phyloP scores from a whole-genome alignment of 306 rosid genomes.

The Casuarina equisetifolia region DNA sequence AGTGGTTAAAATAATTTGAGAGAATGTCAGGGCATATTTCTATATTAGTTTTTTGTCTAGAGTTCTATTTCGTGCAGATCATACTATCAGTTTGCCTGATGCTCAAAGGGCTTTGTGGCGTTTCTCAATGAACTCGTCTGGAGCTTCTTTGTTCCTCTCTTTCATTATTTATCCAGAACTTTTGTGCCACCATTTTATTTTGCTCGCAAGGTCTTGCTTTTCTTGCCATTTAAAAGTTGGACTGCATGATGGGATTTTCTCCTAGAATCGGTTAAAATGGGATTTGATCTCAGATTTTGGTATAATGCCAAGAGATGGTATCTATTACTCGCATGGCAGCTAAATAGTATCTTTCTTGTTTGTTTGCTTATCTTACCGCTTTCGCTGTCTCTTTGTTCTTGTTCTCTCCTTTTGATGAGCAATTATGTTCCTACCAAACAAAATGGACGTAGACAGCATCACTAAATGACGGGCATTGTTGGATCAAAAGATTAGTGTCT shows the following conservation, averaged over 20 bases:
- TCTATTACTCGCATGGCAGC: not conserved
- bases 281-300: too few relatives aligned
- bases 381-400: not conserved
- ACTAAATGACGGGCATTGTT: too few relatives aligned
- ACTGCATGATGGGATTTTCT: too few relatives aligned
- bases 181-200: not conserved
- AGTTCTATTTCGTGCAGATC: constrained; percentile 3
- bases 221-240: too few relatives aligned
- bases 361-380: not conserved
- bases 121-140: not conserved
- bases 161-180: constrained; percentile 2
- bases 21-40: constrained; percentile 1
- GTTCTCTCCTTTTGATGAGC: constrained; percentile 1
- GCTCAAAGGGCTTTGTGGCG: not conserved
- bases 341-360: constrained; percentile 7
- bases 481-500: too few relatives aligned
- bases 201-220: not conserved
- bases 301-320: too few relatives aligned
- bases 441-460: not conserved
- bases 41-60: not conserved
- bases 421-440: too few relatives aligned
- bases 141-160: not conserved
- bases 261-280: too few relatives aligned
- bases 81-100: not conserved
- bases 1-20: constrained; percentile 31